Conservation (phyloP, 2,329 filamentous ascomycete genomes). For the Phoma herbarum region DNA sequence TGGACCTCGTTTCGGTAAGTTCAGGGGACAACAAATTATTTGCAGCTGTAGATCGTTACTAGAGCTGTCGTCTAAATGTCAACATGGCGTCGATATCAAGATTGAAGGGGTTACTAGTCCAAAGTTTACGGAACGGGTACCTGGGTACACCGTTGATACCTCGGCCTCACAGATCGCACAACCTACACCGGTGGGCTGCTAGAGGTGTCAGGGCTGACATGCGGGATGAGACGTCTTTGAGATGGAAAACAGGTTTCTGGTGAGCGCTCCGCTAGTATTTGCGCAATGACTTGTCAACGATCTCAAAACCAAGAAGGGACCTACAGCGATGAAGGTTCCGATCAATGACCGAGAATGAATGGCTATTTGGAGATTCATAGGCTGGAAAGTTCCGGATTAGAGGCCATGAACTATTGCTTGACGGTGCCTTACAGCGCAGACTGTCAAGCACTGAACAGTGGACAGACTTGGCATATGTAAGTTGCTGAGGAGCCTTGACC, state of each 20-base stretch:
- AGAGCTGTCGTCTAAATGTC: not conserved
- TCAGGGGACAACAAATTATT: not conserved
- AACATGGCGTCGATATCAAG: not conserved
- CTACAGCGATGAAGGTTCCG: not conserved
- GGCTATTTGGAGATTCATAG: not conserved
- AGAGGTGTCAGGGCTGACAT: not conserved
- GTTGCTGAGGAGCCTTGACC: not conserved
- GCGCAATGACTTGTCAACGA: not conserved
- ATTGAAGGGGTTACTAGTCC: conserved; percentile 1
- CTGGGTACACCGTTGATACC: not conserved
- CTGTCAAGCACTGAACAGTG: not conserved
- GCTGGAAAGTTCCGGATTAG: not conserved
- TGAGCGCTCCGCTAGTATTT: not conserved
- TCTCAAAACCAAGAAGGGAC: no score
- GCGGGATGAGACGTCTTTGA: not conserved
- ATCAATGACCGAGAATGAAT: not conserved
- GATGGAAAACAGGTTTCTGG: conserved; percentile 1
- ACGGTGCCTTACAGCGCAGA: not conserved
- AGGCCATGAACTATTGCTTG: not conserved
- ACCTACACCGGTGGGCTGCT: not conserved
- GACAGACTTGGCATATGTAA: not conserved
- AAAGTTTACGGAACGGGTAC: not conserved
- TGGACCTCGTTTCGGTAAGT: not conserved
- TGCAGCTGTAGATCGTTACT: not conserved
- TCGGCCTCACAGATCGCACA: conserved; percentile 1